Percentiles rank a stretch among this genome's conserved stretches.
Conservation (phyloP, 164 flowering plant genomes). For the Piper betle region DNA sequence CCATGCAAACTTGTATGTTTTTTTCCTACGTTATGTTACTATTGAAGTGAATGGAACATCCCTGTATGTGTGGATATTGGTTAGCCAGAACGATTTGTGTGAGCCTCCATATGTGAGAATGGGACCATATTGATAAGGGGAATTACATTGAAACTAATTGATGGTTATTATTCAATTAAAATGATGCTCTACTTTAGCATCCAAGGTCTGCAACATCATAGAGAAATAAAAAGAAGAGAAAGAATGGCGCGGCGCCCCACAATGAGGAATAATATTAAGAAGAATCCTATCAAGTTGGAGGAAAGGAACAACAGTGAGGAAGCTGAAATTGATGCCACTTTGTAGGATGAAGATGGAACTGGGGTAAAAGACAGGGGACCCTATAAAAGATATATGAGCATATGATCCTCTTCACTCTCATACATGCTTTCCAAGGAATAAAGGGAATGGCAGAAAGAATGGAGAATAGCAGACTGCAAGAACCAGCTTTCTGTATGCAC, state of each 20-base stretch:
- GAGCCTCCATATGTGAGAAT: neutral
- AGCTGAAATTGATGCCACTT: slow-evolving; percentile 1
- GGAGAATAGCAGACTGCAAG: neutral
- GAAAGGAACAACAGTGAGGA: neutral
- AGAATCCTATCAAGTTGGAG: neutral
- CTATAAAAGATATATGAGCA: neutral
- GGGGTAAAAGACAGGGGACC: neutral
- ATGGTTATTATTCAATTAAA: neutral
- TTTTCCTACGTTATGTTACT: neutral
- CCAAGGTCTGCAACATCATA: neutral
- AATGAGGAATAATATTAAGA: neutral
- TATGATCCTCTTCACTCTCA: neutral
- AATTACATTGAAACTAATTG: neutral
- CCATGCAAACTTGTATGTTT: neutral
- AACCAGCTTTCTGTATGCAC: neutral
- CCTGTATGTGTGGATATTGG: neutral
- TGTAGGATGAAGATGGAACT: slow-evolving; percentile 1
- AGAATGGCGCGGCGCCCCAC: neutral
- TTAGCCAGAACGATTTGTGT: neutral
- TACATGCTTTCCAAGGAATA: neutral
- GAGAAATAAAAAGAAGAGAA: neutral
- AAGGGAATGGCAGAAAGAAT: neutral
- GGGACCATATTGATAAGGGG: neutral
- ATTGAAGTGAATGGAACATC: neutral
- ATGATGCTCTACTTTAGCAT: neutral